Percentiles rank a stretch among this genome's conserved stretches.
Conservation (phyloP, 2,329 filamentous ascomycete species). For the Cadophora malorum region DNA sequence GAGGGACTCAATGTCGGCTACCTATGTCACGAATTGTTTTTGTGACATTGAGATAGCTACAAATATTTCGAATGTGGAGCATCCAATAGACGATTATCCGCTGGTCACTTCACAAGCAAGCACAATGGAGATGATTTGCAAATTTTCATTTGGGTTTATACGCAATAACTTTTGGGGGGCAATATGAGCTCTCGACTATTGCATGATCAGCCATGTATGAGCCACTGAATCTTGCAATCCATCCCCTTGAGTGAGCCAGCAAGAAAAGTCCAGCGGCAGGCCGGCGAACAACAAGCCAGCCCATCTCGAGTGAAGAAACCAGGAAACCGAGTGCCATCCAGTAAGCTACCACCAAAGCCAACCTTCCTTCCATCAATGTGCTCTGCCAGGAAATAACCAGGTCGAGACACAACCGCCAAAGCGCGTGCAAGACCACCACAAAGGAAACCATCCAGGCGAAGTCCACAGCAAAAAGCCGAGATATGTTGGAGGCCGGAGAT, state of each 20-base stretch:
- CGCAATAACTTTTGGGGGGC: conserved; percentile 11
- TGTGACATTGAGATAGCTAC: background rate
- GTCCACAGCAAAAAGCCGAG: background rate
- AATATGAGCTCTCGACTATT: conserved; percentile 12
- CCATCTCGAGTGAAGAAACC: background rate
- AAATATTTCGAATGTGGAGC: background rate
- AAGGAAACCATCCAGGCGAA: background rate
- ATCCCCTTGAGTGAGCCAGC: conserved; percentile 7
- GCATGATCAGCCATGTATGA: conserved; percentile 10
- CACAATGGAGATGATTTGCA: background rate
- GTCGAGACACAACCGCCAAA: background rate
- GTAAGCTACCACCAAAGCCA: background rate
- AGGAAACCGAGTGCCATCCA: background rate
- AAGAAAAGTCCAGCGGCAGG: conserved; percentile 11
- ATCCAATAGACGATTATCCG: background rate
- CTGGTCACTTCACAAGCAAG: background rate
- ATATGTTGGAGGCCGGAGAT: conserved; percentile 1
- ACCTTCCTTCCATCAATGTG: background rate
- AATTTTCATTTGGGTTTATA: conserved; percentile 4
- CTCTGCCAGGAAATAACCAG: background rate
- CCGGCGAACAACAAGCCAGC: conserved; percentile 2
- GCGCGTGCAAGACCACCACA: background rate
- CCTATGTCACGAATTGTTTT: background rate
- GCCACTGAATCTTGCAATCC: conserved; percentile 6
- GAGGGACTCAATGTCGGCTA: background rate